These are phyloP conservation scores for Gaultheria prostrata DNA, from an alignment of 148 eudicot genomes.

Conservation along the genomic window DNA sequence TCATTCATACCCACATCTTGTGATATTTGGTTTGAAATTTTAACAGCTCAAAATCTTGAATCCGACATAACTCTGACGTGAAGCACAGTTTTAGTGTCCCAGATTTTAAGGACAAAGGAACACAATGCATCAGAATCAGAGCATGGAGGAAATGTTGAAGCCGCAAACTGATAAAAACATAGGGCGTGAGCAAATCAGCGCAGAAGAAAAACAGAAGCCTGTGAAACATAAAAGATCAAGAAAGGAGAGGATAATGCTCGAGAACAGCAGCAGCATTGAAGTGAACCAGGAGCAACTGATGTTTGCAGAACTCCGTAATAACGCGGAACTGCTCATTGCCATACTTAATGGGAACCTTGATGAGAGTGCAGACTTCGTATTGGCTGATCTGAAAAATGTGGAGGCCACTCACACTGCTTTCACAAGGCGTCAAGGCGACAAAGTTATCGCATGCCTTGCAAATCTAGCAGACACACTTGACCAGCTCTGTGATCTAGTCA, in stretches of 20 bases:
- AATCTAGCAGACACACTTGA: conserved; percentile 47
- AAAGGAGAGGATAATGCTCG: conserved; percentile 11
- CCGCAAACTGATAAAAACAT: background rate
- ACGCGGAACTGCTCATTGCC: conserved; percentile 48
- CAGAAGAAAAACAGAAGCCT: conserved; percentile 31
- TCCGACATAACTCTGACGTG: conserved; percentile 23
- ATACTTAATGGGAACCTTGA: conserved; percentile 40
- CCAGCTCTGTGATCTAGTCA: conserved; percentile 44
- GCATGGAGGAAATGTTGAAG: background rate
- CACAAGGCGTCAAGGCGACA: conserved; percentile 51
- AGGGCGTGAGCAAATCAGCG: conserved; percentile 15
- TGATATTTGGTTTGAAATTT: background rate
- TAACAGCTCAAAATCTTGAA: background rate
- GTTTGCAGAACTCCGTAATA: conserved; percentile 44
- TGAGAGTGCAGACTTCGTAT: conserved; percentile 26
- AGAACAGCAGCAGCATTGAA: conserved; percentile 8
- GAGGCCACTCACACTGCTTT: conserved; percentile 34
- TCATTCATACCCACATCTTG: background rate
- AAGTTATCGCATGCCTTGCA: conserved; percentile 54
- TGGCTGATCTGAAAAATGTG: conserved; percentile 30
- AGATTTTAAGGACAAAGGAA: conserved; percentile 17
- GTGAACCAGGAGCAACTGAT: conserved; percentile 36
- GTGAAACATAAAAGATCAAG: background rate
- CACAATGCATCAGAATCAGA: conserved; percentile 31
- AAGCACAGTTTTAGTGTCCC: background rate